These are phyloP conservation scores for Piromyces finnis DNA, from an alignment of 192 early-diverging fungal species.

Conservation along the genomic window DNA sequence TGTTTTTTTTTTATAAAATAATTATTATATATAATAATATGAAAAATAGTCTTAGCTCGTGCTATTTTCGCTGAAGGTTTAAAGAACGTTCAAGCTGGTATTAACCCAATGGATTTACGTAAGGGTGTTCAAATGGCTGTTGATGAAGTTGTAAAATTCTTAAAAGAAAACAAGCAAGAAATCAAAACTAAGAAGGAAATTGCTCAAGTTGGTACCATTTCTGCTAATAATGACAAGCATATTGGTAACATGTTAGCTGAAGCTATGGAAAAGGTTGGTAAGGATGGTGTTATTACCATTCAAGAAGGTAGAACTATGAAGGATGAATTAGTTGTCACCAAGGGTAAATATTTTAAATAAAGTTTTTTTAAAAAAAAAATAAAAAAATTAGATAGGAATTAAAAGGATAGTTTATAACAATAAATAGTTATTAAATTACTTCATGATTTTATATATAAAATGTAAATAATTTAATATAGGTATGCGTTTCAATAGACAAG, in stretches of 20 bases:
- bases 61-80: constrained; percentile 98
- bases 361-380: no score
- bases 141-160: constrained; percentile 77
- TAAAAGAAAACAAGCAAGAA: constrained; percentile 73
- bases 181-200: constrained; percentile 94
- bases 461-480: no score
- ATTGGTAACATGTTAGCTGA: constrained; percentile 92
- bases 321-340: constrained; percentile 97
- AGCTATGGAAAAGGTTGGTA: constrained; percentile 99
- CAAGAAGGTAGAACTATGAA: constrained; percentile 98
- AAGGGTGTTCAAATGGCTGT: constrained; percentile 88
- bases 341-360: constrained; percentile 30
- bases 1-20: neutral
- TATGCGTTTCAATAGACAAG: constrained; percentile 95
- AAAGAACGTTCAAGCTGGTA: constrained; percentile 96
- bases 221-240: constrained; percentile 96
- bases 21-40: no score
- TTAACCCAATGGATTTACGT: constrained; percentile 98
- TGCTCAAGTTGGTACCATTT: constrained; percentile 92
- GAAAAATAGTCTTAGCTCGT: constrained; percentile 59
- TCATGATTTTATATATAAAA: no score
- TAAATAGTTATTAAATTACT: no score
- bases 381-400: no score
- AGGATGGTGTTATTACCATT: constrained; percentile 99
- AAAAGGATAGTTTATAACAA: no score